Base-by-base conservation (phyloP, 768 basidiomycete genomes). In the Leucocoprinus sp. region DNA sequence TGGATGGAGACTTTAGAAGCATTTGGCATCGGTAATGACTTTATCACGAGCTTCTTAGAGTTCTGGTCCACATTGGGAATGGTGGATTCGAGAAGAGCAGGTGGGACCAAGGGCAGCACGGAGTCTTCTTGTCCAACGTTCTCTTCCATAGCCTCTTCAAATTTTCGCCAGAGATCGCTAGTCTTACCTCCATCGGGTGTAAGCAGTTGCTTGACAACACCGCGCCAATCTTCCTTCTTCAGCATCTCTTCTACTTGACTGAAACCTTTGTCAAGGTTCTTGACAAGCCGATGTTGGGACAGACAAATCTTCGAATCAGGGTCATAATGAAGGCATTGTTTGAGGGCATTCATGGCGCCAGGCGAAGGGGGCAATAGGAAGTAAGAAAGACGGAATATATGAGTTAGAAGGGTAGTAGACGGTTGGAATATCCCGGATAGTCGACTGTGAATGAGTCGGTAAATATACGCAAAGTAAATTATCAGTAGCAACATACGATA, bases 301-400 rank as follows among this genome's bases (percentile, higher is more conserved):
- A 89, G 78, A 61, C 95, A 97, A 1, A 79, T 64, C 40, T 81
- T 80, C 1, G 88, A 92, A 60, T 99, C 95, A 7, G 95, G 95
- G 60, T 98, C 95, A 54, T 80, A 82, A 60, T 90, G 86, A 1
- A 99, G 76, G 57, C 95, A 98, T 62, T 93, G 88, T 57, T 96
- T 97, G 50, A 99, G 75, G 6, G 82, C 76, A 23, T 79, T 68
- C 37, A 86, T 66, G 1, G 87, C 76, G 0, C 75, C 69, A 2
- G 78, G 60, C 0, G 77, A 72, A 2, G 76, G 68, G n/a, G 82
- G 76, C 38, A 85, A 76, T 54, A 93, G 74, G 71, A 93, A 90
- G 59, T 86, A 91, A 0, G 85, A 75, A 21, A 93, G 67, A 38
- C 84, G 78, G 64, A 89, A 84, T 54, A 89, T 80, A 33, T 76